A percentile compares a stretch with the other conserved stretches of the same genome.
phyloP scores from a whole-genome alignment of 441 rosid species.

The Brassica balearica region DNA sequence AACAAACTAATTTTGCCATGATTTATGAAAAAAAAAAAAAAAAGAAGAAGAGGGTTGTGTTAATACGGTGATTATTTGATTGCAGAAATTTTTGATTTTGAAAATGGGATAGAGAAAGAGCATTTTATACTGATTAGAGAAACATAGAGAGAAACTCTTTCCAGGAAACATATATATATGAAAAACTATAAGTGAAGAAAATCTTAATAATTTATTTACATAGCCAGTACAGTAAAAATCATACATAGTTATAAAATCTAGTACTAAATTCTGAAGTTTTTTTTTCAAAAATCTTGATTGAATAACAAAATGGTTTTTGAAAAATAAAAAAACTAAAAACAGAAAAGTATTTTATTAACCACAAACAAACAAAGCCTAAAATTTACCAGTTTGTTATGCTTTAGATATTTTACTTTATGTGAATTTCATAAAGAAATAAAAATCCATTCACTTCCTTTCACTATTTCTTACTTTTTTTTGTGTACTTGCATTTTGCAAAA shows the following conservation, averaged over 20 bases:
- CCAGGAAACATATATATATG: not conserved
- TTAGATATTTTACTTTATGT: not conserved
- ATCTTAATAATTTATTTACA: too few relatives aligned
- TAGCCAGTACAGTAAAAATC: not conserved
- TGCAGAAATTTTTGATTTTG: constrained; percentile 6
- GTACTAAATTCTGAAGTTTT: too few relatives aligned
- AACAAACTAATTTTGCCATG: constrained; percentile 13
- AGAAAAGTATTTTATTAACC: not conserved
- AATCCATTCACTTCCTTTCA: not conserved
- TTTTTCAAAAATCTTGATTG: not conserved
- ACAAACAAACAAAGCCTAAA: not conserved
- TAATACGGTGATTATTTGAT: not conserved
- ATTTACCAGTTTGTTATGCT: not conserved
- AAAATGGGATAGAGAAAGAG: not conserved
- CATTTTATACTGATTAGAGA: not conserved
- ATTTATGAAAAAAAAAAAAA: not conserved
- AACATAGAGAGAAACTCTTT: not conserved
- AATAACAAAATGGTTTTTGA: not conserved
- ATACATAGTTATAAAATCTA: too few relatives aligned
- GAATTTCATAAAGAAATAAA: not conserved
- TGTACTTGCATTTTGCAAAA: not conserved
- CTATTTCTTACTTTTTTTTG: not conserved
- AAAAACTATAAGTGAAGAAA: not conserved
- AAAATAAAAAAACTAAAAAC: too few relatives aligned
- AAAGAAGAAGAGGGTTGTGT: not conserved